Percentiles rank a stretch among this genome's conserved stretches.
Evolutionary conservation across 1,284 basidiomycete species (phyloP).

Genomic region (Ganoderma boninense): DNA sequence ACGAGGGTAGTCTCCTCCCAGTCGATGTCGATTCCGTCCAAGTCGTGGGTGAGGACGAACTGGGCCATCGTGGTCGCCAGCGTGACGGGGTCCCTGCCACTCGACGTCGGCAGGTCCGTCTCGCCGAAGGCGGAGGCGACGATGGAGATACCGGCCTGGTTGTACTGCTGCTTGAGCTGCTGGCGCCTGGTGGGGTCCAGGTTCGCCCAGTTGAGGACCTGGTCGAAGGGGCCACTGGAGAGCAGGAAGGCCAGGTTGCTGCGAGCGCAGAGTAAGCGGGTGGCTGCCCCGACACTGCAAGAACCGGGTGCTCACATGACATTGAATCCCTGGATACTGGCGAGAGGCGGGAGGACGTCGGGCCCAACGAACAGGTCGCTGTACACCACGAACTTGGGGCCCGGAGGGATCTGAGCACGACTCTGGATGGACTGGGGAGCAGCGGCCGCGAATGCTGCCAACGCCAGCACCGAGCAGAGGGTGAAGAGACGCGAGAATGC

Average conservation of each 20-base stretch:
- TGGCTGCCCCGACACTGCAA: background rate
- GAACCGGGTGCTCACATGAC: conserved; percentile 17
- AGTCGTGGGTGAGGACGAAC: conserved; percentile 41
- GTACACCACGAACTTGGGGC: conserved; percentile 15
- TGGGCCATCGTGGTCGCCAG: conserved; percentile 56
- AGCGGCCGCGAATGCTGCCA: background rate
- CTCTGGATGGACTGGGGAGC: background rate
- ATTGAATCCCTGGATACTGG: conserved; percentile 28
- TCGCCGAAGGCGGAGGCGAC: conserved; percentile 61
- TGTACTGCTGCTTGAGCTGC: conserved; percentile 51
- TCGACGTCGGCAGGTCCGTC: conserved; percentile 57
- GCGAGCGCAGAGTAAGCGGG: background rate
- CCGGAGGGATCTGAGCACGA: conserved; percentile 1
- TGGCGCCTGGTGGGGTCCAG: conserved; percentile 36
- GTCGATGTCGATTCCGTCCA: conserved; percentile 67
- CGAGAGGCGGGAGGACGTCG: conserved; percentile 20
- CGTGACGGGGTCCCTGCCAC: conserved; percentile 46
- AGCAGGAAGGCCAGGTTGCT: conserved; percentile 28
- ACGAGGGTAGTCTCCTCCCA: conserved; percentile 61
- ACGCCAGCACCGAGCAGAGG: conserved; percentile 10
- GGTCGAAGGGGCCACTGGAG: conserved; percentile 19
- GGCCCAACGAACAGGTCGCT: conserved; percentile 8
- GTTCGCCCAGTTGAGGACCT: conserved; percentile 17
- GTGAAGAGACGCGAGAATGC: conserved; percentile 17
- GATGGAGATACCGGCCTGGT: conserved; percentile 54